phyloP scores from a whole-genome alignment of 2,329 filamentous ascomycete species.

The Taxawa tesnikishii region DNA sequence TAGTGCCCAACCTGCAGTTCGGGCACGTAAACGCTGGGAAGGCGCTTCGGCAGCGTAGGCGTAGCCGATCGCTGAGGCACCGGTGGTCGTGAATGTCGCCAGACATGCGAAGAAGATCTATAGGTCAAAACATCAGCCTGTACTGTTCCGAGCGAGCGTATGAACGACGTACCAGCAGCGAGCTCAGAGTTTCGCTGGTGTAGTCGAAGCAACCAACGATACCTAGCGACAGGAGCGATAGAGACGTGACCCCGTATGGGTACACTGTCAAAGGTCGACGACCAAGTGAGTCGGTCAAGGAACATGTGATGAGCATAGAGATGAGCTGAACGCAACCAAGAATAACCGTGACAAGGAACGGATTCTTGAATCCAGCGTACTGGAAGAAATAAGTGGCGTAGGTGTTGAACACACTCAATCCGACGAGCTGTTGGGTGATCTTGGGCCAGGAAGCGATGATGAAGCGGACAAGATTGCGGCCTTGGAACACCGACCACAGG shows the following conservation, averaged over 20 bases:
- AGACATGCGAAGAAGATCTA: conserved; percentile 27
- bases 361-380: conserved; percentile 28
- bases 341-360: conserved; percentile 30
- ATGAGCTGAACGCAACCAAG: conserved; percentile 29
- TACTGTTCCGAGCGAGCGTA: too few species aligned
- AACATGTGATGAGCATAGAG: conserved; percentile 26
- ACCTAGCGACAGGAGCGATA: conserved; percentile 22
- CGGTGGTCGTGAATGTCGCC: conserved; percentile 29
- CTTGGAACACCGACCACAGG: conserved; percentile 23
- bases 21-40: conserved; percentile 27
- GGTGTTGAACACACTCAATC: conserved; percentile 26
- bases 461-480: conserved; percentile 25
- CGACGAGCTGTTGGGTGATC: conserved; percentile 27
- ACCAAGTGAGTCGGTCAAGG: conserved; percentile 18
- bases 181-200: conserved; percentile 19
- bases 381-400: conserved; percentile 30
- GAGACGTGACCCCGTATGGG: conserved; percentile 24
- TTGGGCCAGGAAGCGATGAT: conserved; percentile 28
- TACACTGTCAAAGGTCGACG: conserved; percentile 23
- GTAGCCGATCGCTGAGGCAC: conserved; percentile 30
- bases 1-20: conserved; percentile 26
- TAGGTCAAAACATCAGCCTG: neutral
- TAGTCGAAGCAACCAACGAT: conserved; percentile 30
- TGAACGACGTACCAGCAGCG: conserved; percentile 20
- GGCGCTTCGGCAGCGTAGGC: conserved; percentile 31